These are phyloP conservation scores for Fraxinus cuspidata DNA, from an alignment of 257 asterid genomes.

Conservation along the genomic window DNA sequence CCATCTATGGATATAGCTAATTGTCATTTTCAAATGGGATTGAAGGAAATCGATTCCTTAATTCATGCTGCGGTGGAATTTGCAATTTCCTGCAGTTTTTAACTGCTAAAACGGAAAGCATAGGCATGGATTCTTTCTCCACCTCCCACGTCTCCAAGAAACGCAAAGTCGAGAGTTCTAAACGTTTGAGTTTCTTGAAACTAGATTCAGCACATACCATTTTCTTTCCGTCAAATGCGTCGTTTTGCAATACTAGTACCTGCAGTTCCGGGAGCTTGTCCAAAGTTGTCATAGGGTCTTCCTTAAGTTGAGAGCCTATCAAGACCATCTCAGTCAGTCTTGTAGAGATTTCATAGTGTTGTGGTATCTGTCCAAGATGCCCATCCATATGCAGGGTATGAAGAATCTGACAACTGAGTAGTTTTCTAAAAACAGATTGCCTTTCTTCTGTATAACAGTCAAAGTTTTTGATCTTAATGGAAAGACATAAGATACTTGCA, in stretches of 20 bases:
- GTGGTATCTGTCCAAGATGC: neutral
- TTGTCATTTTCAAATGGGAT: neutral
- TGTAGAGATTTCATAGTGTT: neutral
- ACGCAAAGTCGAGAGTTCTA: neutral
- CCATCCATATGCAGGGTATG: slow-evolving; percentile 8
- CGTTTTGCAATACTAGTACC: neutral
- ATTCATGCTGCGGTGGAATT: neutral
- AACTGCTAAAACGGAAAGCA: slow-evolving; percentile 12
- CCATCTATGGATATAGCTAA: too few relatives aligned
- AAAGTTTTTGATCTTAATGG: neutral
- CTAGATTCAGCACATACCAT: slow-evolving; percentile 11
- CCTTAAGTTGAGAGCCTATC: neutral
- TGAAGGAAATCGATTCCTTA: neutral
- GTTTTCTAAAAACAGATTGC: slow-evolving; percentile 3
- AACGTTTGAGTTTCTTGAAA: slow-evolving; percentile 14
- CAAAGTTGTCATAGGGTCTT: slow-evolving; percentile 24
- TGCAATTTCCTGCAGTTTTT: neutral
- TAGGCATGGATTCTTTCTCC: slow-evolving; percentile 25
- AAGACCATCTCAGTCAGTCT: slow-evolving; percentile 13
- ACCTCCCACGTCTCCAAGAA: slow-evolving; percentile 9
- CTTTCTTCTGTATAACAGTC: slow-evolving; percentile 22
- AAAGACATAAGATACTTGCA: neutral
- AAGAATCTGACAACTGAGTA: slow-evolving; percentile 7
- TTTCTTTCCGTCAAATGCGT: slow-evolving; percentile 12
- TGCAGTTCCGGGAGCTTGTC: slow-evolving; percentile 21